These are phyloP conservation scores for Hyphopichia buzzinii DNA, from an alignment of 1,139 yeast species.

Conservation along the genomic window DNA sequence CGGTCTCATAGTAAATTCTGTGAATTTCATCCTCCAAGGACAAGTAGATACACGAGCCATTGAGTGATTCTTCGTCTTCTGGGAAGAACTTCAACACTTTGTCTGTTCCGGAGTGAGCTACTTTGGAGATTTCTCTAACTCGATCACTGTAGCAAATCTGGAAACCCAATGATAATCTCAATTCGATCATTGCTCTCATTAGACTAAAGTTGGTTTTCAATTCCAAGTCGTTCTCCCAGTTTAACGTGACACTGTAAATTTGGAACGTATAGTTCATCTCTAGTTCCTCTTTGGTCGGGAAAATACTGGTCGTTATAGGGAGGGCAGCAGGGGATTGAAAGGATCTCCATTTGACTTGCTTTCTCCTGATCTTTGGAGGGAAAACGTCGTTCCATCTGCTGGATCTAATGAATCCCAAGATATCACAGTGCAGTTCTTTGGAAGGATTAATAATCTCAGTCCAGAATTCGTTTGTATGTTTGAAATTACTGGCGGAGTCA, in stretches of 20 bases:
- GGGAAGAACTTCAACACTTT: slow-evolving; percentile 44
- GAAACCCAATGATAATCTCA: slow-evolving; percentile 81
- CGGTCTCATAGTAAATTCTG: slow-evolving; percentile 68
- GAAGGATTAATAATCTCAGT: slow-evolving; percentile 71
- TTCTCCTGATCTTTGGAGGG: slow-evolving; percentile 64
- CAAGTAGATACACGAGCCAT: slow-evolving; percentile 67
- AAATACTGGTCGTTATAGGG: slow-evolving; percentile 75
- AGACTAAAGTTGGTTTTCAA: slow-evolving; percentile 58
- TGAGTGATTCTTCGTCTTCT: slow-evolving; percentile 32
- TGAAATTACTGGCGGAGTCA: slow-evolving; percentile 1
- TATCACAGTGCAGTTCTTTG: slow-evolving; percentile 48
- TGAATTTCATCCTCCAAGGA: slow-evolving; percentile 83
- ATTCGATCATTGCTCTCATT: slow-evolving; percentile 83
- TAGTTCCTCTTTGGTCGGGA: slow-evolving; percentile 70
- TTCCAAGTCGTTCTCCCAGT: slow-evolving; percentile 50
- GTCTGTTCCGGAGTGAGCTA: slow-evolving; percentile 56
- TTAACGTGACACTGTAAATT: slow-evolving; percentile 61
- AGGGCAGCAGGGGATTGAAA: slow-evolving; percentile 90
- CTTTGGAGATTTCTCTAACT: slow-evolving; percentile 58
- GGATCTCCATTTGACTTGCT: slow-evolving; percentile 86
- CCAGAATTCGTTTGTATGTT: slow-evolving; percentile 47
- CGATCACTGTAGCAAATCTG: slow-evolving; percentile 78
- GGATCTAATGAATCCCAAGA: slow-evolving; percentile 35
- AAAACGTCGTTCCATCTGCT: slow-evolving; percentile 87
- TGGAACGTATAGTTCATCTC: slow-evolving; percentile 60